These are phyloP conservation scores for Debaryomycetaceae sp. DNA, from an alignment of 1,139 yeast species.

Conservation along the genomic window DNA sequence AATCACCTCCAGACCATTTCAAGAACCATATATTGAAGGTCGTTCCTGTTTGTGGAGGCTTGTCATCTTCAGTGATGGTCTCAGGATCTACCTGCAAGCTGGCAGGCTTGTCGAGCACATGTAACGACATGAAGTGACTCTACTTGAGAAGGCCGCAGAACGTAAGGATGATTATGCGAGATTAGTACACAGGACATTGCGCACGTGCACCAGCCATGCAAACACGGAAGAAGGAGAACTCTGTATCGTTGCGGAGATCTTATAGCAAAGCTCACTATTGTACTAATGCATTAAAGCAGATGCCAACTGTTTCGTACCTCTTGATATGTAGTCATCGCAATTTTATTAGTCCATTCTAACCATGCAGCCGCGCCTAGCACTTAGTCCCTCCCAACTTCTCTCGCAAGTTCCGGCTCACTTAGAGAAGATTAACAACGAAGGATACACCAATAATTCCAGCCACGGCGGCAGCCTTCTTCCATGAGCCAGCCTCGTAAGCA, in stretches of 20 bases:
- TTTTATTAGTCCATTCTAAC: too few species aligned
- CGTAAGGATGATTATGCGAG: too few species aligned
- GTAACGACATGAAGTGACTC: too few species aligned
- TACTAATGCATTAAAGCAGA: too few species aligned
- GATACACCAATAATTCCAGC: constrained; percentile 37
- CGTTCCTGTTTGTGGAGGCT: constrained; percentile 77
- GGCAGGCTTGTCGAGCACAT: constrained; percentile 28
- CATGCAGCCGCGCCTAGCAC: too few species aligned
- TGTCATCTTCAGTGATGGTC: constrained; percentile 54
- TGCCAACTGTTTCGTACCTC: too few species aligned
- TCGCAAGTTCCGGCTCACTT: constrained; percentile 9
- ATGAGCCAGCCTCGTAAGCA: constrained; percentile 22
- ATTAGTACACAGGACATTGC: too few species aligned
- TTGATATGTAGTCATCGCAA: too few species aligned
- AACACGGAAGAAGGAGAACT: too few species aligned
- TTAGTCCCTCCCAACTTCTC: constrained; percentile 1
- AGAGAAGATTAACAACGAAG: constrained; percentile 31
- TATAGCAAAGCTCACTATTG: neutral
- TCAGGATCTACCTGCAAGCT: constrained; percentile 72
- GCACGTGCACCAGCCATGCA: too few species aligned
- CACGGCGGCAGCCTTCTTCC: constrained; percentile 39
- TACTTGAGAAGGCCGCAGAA: too few species aligned
- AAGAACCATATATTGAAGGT: constrained; percentile 85
- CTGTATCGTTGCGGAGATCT: too few species aligned
- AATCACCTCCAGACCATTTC: constrained; percentile 78